A percentile compares a stretch with the other conserved stretches of the same genome.
These are phyloP conservation scores for Rhynchosporium graminicola DNA, from an alignment of 2,329 filamentous ascomycete species.

Conservation along the genomic window DNA sequence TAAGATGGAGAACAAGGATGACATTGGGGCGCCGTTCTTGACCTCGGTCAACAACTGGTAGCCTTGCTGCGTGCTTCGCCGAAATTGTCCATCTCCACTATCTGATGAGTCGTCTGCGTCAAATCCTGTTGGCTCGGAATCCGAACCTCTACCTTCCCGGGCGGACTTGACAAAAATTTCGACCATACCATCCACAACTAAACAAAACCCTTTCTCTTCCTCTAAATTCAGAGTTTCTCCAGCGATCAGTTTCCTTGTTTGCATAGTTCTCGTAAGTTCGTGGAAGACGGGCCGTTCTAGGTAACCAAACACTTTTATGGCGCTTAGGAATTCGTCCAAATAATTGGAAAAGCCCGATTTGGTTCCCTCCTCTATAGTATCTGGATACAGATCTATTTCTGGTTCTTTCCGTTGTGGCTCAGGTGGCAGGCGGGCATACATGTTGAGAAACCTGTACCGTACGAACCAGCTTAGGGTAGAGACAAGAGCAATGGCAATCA, in stretches of 20 bases:
- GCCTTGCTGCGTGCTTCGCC: slow-evolving; percentile 69
- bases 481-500: slow-evolving; percentile 74
- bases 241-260: slow-evolving; percentile 92
- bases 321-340: slow-evolving; percentile 94
- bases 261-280: slow-evolving; percentile 96
- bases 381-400: slow-evolving; percentile 91
- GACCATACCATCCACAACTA: slow-evolving; percentile 93
- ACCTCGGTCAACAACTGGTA: slow-evolving; percentile 97
- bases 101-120: slow-evolving; percentile 53
- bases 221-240: slow-evolving; percentile 94
- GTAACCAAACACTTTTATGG: slow-evolving; percentile 99
- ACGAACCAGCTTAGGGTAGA: slow-evolving; percentile 94
- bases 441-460: slow-evolving; percentile 92
- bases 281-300: slow-evolving; percentile 96
- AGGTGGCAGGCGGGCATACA: slow-evolving; percentile 90
- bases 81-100: slow-evolving; percentile 66
- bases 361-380: slow-evolving; percentile 83
- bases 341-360: slow-evolving; percentile 96
- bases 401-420: slow-evolving; percentile 96
- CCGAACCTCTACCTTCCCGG: slow-evolving; percentile 50
- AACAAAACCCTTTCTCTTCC: slow-evolving; percentile 96
- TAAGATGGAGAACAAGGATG: slow-evolving; percentile 94
- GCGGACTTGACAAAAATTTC: slow-evolving; percentile 98
- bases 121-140: slow-evolving; percentile 44
- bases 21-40: slow-evolving; percentile 97